Percentiles rank a stretch among this genome's conserved stretches.
phyloP scores from a whole-genome alignment of 2,329 filamentous ascomycete genomes.

The Stachybotrys chartarum region DNA sequence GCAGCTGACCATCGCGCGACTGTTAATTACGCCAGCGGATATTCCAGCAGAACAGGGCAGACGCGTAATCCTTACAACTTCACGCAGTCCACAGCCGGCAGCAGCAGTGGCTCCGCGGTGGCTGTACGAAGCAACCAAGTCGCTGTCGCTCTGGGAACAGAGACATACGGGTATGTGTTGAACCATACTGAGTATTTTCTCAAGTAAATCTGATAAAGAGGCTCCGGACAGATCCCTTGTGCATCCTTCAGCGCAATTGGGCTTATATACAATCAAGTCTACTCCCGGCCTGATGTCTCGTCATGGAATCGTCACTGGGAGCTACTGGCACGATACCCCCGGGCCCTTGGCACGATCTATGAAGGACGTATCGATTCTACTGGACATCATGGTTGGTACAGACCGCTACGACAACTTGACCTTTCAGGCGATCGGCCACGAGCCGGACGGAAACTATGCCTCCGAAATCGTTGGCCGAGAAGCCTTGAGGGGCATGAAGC shows the following conservation, averaged over 20 bases:
- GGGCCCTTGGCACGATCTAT: constrained; percentile 3
- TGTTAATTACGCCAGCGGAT: constrained; percentile 5
- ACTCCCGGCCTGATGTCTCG: constrained; percentile 4
- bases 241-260: constrained; percentile 2
- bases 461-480: not conserved
- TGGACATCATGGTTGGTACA: constrained; percentile 3
- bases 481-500: constrained; percentile 3
- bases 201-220: too few species aligned
- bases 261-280: constrained; percentile 3
- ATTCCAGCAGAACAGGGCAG: constrained; percentile 5
- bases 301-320: constrained; percentile 5
- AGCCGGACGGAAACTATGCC: constrained; percentile 1
- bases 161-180: constrained; percentile 7
- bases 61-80: constrained; percentile 6
- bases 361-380: constrained; percentile 1
- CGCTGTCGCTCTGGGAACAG: constrained; percentile 3
- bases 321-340: constrained; percentile 4
- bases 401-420: constrained; percentile 5
- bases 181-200: too few species aligned
- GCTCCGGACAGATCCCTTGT: constrained; percentile 2
- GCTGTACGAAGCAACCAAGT: constrained; percentile 5
- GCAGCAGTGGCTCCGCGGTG: constrained; percentile 4
- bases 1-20: constrained; percentile 4
- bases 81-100: constrained; percentile 4
- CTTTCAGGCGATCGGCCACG: not conserved